Evolutionary conservation across 495 filamentous ascomycete genomes (phyloP).

Genomic region (Parachaetomium inaequale): DNA sequence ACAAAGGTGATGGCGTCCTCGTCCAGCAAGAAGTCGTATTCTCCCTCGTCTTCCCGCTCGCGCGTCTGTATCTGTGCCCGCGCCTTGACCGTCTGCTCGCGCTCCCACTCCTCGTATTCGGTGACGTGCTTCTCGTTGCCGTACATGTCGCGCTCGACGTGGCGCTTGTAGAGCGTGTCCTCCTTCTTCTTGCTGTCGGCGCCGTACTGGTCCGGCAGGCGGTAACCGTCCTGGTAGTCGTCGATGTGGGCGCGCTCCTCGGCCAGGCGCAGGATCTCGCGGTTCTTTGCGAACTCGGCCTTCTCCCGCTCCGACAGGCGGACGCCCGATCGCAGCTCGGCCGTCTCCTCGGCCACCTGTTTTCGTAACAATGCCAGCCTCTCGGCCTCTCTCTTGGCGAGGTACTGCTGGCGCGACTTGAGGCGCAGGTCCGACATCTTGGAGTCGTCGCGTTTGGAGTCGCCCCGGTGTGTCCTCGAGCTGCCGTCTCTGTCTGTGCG

Average conservation of each 20-base stretch:
- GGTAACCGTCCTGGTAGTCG: constrained; percentile 89
- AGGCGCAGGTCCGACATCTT: constrained; percentile 74
- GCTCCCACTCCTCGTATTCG: constrained; percentile 94
- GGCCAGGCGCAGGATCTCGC: constrained; percentile 79
- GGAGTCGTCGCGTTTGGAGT: constrained; percentile 29
- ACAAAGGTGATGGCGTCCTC: constrained; percentile 85
- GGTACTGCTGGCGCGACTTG: constrained; percentile 84
- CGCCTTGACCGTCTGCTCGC: constrained; percentile 84
- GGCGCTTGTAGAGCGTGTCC: constrained; percentile 83
- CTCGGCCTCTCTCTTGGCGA: constrained; percentile 88
- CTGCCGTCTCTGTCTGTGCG: constrained; percentile 15
- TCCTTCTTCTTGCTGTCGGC: constrained; percentile 88
- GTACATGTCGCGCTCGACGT: constrained; percentile 82
- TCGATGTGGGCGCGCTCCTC: constrained; percentile 87
- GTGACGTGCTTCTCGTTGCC: constrained; percentile 89
- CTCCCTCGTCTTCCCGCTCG: constrained; percentile 74
- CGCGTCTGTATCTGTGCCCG: constrained; percentile 75
- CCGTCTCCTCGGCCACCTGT: constrained; percentile 87
- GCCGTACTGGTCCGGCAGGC: constrained; percentile 91
- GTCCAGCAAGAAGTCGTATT: constrained; percentile 95
- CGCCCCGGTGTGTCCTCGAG: constrained; percentile 7
- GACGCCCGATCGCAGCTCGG: constrained; percentile 74
- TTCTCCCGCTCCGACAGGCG: constrained; percentile 74
- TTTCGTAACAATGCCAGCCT: constrained; percentile 77
- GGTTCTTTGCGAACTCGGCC: constrained; percentile 85